Evolutionary conservation across 2,329 filamentous ascomycete genomes (phyloP), one percentile per base, ranked within the genome.

Genomic region (Aspergillus sp.): DNA sequence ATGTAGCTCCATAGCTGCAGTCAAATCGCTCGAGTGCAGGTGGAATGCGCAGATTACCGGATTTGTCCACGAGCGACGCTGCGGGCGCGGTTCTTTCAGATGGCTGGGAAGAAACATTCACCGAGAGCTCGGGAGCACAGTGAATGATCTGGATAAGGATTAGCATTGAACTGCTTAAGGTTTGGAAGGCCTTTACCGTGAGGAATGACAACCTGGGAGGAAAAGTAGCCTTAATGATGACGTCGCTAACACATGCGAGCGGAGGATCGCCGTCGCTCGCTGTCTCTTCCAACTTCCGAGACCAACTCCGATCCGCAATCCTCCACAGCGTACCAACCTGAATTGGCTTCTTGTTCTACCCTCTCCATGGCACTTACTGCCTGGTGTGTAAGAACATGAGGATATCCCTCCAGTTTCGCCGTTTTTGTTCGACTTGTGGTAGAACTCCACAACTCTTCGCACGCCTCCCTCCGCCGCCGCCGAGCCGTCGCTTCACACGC

Each of bases 341-440:
- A 17, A 35, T 14, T 48, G 17, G 3, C 6, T 6, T 15, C 9
- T 17, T 19, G 17, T 35, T 17, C 41, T 33, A 23, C 21, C 25
- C 33, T 52, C 35, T 49, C 57, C 45, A 59, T 62, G 41, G 43
- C 43, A 50, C 37, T 61, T 47, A 12, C 17, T 58, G 55, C 19
- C 57, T 50, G 52, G 57, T 63, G 40, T 58, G 65, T 67, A 64
- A 69, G 67, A 77, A 60, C 66, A 84, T 84, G 81, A 82, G 78
- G 75, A 73, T 76, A 71, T 76, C 73, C 68, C 69, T 78, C 71
- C 70, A 78, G 61, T 66, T 80, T 62, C 76, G 79, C 73, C 80
- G 81, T 70, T 77, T 80, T 71, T 81, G 75, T 74, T 68, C 80
- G 66, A 75, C 73, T 65, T 77, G 77, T 63, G 70, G 74, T 55